Evolutionary conservation across 768 basidiomycete species (phyloP), one percentile per base, ranked within the genome.

Genomic region (Ramaria sp.): DNA sequence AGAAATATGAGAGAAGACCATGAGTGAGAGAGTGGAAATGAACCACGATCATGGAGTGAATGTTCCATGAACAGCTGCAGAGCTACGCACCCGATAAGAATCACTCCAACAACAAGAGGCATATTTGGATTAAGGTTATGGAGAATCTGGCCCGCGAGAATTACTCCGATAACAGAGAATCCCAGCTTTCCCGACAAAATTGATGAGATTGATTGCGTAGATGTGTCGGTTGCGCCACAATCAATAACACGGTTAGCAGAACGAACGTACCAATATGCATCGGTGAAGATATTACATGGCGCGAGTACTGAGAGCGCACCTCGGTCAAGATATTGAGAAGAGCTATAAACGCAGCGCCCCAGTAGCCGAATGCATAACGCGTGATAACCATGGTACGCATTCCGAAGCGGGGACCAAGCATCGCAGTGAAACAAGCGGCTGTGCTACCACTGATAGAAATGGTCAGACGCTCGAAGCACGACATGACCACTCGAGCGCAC

Each of bases 261-360:
- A 37, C 3, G 9, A 10, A 37, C 3, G 10, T 37, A 10, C 13
- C 9, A 37, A 2, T 27, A 27, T 27, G 27, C n/a, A n/a, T n/a
- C n/a, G 34, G 34, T 10, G 13, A 37, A 9, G 13, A 37, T 37
- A 9, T 37, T 13, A 37, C 9, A 10, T 10, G 3, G 34, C 9
- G 2, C 9, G 34, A 10, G 34, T 1, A 37, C 13, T 37, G 34
- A 37, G 34, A 37, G 59, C 59, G 41, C n/a, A 63, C 60, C 69
- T 77, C 76, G 1, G 78, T 78, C 19, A 82, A 63, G 61, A 80
- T 78, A 62, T 81, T 81, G 6, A 82, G 64, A 51, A 81, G 60
- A 4, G 78, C 76, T 60, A 75, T 79, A 52, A 79, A 71, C 4
- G 69, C 70, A 3, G 76, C 72, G 13, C 79, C 79, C 10, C 75